These are phyloP conservation scores for Pythium insidiosum DNA, from an alignment of 352 stramenopile genomes.

Conservation along the genomic window DNA sequence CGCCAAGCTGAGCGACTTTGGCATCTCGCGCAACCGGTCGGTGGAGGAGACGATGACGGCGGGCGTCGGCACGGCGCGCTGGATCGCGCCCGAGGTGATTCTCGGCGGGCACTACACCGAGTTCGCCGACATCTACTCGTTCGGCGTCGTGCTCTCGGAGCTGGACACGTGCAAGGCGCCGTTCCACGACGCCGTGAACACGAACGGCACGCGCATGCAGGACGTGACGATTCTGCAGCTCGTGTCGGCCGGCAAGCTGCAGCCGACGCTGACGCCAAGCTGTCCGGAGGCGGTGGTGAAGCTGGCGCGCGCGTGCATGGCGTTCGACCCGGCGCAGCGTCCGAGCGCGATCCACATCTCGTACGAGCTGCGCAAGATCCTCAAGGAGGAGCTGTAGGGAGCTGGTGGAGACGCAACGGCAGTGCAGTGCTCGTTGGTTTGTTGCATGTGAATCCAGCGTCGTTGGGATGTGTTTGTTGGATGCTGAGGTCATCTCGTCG, in stretches of 20 bases:
- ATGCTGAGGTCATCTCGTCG: too few relatives aligned
- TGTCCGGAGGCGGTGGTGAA: slow-evolving; percentile 49
- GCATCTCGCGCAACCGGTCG: slow-evolving; percentile 49
- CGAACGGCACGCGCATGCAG: slow-evolving; percentile 50
- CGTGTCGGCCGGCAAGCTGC: slow-evolving; percentile 58
- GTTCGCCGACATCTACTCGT: slow-evolving; percentile 18
- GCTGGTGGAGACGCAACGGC: too few relatives aligned
- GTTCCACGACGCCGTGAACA: slow-evolving; percentile 54
- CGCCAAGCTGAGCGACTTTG: slow-evolving; percentile 66
- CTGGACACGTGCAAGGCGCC: slow-evolving; percentile 58
- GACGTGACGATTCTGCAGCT: slow-evolving; percentile 55
- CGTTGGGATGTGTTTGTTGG: too few relatives aligned
- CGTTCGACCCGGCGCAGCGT: slow-evolving; percentile 52
- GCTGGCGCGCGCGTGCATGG: slow-evolving; percentile 49
- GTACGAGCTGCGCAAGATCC: slow-evolving; percentile 72
- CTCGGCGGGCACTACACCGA: slow-evolving; percentile 6
- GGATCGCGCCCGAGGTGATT: slow-evolving; percentile 24
- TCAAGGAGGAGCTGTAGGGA: slow-evolving; percentile 64
- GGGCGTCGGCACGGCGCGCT: slow-evolving; percentile 39
- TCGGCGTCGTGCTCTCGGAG: slow-evolving; percentile 41
- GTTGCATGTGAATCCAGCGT: too few relatives aligned
- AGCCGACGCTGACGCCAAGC: slow-evolving; percentile 42
- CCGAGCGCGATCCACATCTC: slow-evolving; percentile 71
- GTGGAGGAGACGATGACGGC: slow-evolving; percentile 60
- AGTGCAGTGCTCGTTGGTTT: too few relatives aligned